Evolutionary conservation across 805 yeast species (phyloP).

Genomic region (Saturnispora halmiae): DNA sequence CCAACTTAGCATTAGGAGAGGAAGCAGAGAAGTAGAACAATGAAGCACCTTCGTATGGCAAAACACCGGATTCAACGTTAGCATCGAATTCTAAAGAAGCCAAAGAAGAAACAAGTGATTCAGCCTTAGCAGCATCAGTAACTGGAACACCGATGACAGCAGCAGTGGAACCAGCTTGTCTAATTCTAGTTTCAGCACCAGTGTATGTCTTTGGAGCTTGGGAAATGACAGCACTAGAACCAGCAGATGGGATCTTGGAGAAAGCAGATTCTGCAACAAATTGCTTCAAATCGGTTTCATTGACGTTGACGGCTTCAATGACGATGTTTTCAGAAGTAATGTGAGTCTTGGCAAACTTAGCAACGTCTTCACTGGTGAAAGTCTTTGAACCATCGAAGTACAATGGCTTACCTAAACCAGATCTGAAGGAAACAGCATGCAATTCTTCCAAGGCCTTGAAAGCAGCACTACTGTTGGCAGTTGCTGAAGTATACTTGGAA

Average conservation of each 20-base stretch:
- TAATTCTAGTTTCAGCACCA: constrained; percentile 63
- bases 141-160: constrained; percentile 81
- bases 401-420: constrained; percentile 79
- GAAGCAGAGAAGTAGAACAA: constrained; percentile 64
- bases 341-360: constrained; percentile 53
- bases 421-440: constrained; percentile 75
- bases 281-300: constrained; percentile 55
- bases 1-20: constrained; percentile 49
- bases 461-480: constrained; percentile 42
- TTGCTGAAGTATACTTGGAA: constrained; percentile 54
- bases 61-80: constrained; percentile 41
- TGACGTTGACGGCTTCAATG: constrained; percentile 66
- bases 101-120: constrained; percentile 49
- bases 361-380: constrained; percentile 55
- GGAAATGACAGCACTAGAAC: constrained; percentile 38
- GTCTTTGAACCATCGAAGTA: constrained; percentile 57
- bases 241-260: constrained; percentile 52
- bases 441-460: constrained; percentile 67
- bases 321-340: constrained; percentile 65
- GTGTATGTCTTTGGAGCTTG: constrained; percentile 33
- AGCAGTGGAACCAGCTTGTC: constrained; percentile 54
- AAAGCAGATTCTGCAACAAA: constrained; percentile 63
- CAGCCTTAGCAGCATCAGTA: constrained; percentile 44
- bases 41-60: constrained; percentile 69
- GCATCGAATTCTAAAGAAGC: constrained; percentile 57